Evolutionary conservation across 306 rosid genomes (phyloP), one percentile per base, ranked within the genome.

Genomic region (Castanopsis chinensis): DNA sequence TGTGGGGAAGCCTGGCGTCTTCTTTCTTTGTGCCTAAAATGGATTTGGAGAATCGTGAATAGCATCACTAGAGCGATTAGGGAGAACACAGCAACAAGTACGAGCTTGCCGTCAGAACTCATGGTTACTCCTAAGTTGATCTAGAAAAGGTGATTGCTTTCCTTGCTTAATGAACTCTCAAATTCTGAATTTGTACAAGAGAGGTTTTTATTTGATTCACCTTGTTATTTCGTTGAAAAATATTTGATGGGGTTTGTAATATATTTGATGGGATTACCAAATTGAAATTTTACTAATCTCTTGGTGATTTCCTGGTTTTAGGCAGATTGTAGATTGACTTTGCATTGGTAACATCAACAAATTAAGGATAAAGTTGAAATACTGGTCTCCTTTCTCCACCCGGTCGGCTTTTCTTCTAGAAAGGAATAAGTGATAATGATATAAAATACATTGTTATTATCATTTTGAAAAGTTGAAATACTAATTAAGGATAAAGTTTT

Each of bases 81-180:
- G 20, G 77, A 55, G 78, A 82, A 74, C 37, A 75, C 72, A 43
- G 83, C 72, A 51, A 54, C 65, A 17, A 79, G 25, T 79, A 79
- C 25, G 30, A 76, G 21, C 75, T 55, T 74, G 5, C 41, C 78
- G n/a, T 43, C 45, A 41, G 37, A 76, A 3, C 71, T 79, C 88
- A 84, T 87, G 10, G 15, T 70, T 61, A 65, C 11, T n/a, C 43
- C 20, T 5, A 63, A 61, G 32, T 61, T 25, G 68, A 61, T 61
- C 64, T 1, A 58, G 6, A 5, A 6, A 60, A 27, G 30, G 14
- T 12, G 25, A 25, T 23, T 28, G 17, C 33, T 59, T 23, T 28
- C 30, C 33, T 59, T 11, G 33, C 33, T 32, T 65, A 49, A 49
- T 49, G 2, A 3, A 6, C 45, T 64, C 70, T 28, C 33, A 12